These are phyloP conservation scores for Blepharisma japonicum DNA, from an alignment of 73 alveolate genomes.

Conservation along the genomic window DNA sequence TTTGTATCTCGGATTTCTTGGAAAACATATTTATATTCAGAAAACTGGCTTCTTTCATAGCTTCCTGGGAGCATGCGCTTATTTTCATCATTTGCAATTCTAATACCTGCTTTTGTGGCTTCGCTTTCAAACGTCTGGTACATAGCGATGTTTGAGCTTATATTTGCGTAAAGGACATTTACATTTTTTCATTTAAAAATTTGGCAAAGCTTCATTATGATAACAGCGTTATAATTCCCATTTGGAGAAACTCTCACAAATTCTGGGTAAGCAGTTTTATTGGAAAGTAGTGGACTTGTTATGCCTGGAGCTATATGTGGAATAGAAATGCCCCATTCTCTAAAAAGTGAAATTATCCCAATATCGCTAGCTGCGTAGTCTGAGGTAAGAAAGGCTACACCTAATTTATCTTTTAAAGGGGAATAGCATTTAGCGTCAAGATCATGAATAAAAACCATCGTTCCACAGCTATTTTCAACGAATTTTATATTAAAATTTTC, in stretches of 20 bases:
- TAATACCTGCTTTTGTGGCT: background rate
- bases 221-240: background rate
- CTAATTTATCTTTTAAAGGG: background rate
- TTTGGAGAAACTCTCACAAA: background rate
- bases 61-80: background rate
- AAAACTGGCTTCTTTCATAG: background rate
- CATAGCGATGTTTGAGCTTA: background rate
- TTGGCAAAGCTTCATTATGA: background rate
- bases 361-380: background rate
- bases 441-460: too few species aligned
- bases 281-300: background rate
- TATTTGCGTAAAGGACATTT: background rate
- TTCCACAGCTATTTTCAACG: too few species aligned
- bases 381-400: background rate
- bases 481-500: too few species aligned
- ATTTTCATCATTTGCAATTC: background rate
- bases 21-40: background rate
- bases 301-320: slow-evolving; percentile 1
- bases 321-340: background rate
- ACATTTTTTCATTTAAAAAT: background rate
- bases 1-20: background rate
- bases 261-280: background rate
- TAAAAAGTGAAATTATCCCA: background rate
- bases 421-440: background rate
- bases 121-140: background rate